Percentiles rank a stretch among this genome's conserved stretches.
phyloP scores from a whole-genome alignment of 2,329 filamentous ascomycete genomes.

The Aspergillus fumigatus region DNA sequence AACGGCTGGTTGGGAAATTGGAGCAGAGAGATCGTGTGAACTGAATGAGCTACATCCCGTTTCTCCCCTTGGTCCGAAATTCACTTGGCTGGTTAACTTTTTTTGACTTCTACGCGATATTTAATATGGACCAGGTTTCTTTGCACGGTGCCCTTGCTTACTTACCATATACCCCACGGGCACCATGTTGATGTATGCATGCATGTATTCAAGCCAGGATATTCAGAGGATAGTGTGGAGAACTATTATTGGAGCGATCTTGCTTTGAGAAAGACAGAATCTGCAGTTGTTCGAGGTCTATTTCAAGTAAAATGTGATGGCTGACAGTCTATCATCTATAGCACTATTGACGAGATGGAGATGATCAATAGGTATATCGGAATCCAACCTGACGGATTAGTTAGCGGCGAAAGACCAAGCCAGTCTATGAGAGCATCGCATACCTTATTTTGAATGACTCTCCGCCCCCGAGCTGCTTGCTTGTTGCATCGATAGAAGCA shows the following conservation, averaged over 20 bases:
- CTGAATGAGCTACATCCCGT: constrained; percentile 9
- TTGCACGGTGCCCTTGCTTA: constrained; percentile 16
- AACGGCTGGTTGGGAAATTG: constrained; percentile 75
- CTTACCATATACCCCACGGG: constrained; percentile 25
- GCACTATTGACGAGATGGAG: neutral
- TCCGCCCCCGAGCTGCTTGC: constrained; percentile 44
- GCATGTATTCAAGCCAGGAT: constrained; percentile 11
- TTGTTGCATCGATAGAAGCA: constrained; percentile 53
- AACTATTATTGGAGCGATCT: constrained; percentile 1
- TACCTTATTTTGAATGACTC: constrained; percentile 47
- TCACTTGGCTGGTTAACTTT: neutral
- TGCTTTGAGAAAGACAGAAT: neutral
- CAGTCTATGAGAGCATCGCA: constrained; percentile 1
- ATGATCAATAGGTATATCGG: constrained; percentile 30
- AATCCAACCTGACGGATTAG: constrained; percentile 23
- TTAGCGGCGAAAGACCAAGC: neutral
- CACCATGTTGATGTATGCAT: constrained; percentile 18
- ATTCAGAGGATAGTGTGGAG: constrained; percentile 5
- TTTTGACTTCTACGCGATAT: constrained; percentile 6
- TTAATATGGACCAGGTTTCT: constrained; percentile 11
- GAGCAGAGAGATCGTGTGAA: constrained; percentile 50
- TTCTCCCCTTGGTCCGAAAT: constrained; percentile 3
- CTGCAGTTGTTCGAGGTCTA: neutral
- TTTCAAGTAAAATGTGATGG: neutral
- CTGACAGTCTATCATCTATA: neutral